Percentiles rank a stretch among this genome's conserved stretches.
phyloP scores from a whole-genome alignment of 805 yeast species.

The baker's yeast (Saccharomyces cerevisiae) region DNA sequence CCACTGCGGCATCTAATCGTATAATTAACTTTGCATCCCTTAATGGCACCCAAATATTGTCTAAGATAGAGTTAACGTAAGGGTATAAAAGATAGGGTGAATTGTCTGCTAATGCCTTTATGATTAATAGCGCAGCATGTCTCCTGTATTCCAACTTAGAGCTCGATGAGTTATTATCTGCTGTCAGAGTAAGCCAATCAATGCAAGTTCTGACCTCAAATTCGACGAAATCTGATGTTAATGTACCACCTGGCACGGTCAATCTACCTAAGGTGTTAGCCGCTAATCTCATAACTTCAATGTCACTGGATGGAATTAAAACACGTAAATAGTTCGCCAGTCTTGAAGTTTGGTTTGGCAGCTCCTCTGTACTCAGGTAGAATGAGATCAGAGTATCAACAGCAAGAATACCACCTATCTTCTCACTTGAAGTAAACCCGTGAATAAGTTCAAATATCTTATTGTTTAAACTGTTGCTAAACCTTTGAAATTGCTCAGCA shows the following conservation, averaged over 20 bases:
- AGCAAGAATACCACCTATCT: slow-evolving; percentile 86
- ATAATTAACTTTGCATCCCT: slow-evolving; percentile 69
- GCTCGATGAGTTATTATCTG: slow-evolving; percentile 29
- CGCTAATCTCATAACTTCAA: slow-evolving; percentile 78
- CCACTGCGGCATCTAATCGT: slow-evolving; percentile 75
- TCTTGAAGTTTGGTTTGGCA: slow-evolving; percentile 81
- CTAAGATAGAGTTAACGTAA: slow-evolving; percentile 69
- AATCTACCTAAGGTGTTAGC: slow-evolving; percentile 80
- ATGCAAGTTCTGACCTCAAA: slow-evolving; percentile 81
- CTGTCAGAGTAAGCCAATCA: slow-evolving; percentile 74
- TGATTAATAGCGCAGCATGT: slow-evolving; percentile 82
- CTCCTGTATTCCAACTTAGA: slow-evolving; percentile 79
- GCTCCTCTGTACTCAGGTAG: slow-evolving; percentile 74
- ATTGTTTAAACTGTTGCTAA: slow-evolving; percentile 78
- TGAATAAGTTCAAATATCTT: slow-evolving; percentile 79
- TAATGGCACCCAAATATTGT: slow-evolving; percentile 80
- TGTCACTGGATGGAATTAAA: slow-evolving; percentile 72
- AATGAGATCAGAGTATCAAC: slow-evolving; percentile 80
- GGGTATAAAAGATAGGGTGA: slow-evolving; percentile 78
- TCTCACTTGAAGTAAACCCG: slow-evolving; percentile 59
- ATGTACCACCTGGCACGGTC: slow-evolving; percentile 81
- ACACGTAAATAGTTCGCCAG: slow-evolving; percentile 82
- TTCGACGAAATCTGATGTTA: slow-evolving; percentile 89
- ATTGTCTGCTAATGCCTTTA: slow-evolving; percentile 75
- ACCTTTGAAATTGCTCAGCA: slow-evolving; percentile 70